Evolutionary conservation across 176 grass and related monocot species (phyloP).

Genomic region (Musa itinerans): DNA sequence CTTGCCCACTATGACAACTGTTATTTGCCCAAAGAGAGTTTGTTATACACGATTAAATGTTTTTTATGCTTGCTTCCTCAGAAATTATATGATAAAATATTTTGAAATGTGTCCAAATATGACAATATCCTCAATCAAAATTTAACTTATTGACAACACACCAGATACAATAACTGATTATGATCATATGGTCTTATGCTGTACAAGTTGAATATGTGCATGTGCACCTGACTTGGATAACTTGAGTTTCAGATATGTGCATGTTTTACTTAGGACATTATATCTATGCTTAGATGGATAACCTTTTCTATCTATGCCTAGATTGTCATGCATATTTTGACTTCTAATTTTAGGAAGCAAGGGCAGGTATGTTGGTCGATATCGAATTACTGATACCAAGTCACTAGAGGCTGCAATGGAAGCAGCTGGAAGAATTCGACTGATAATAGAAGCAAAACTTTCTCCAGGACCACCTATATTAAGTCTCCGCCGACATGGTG

Average conservation of each 20-base stretch:
- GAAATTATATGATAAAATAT: too few species aligned
- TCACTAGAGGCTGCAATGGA: constrained; percentile 77
- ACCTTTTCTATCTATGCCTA: not conserved
- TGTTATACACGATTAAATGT: not conserved
- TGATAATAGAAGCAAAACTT: constrained; percentile 86
- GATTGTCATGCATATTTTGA: not conserved
- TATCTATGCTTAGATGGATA: too few species aligned
- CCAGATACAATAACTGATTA: too few species aligned
- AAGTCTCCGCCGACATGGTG: constrained; percentile 76
- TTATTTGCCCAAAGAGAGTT: not conserved
- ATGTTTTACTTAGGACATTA: too few species aligned
- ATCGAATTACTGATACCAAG: constrained; percentile 77
- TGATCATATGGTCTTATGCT: too few species aligned
- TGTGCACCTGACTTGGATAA: too few species aligned
- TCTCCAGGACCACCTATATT: constrained; percentile 94
- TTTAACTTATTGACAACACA: too few species aligned
- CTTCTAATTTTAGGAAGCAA: constrained; percentile 43
- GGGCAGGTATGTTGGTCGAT: constrained; percentile 55
- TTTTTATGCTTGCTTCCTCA: too few species aligned
- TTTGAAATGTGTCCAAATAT: too few species aligned
- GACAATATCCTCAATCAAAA: not conserved
- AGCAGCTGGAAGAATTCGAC: constrained; percentile 70
- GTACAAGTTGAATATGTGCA: too few species aligned
- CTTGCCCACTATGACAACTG: too few species aligned
- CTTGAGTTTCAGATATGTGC: too few species aligned